These are phyloP conservation scores for Gracilariopsis chorda DNA, from an alignment of 23 red algal genomes.

Conservation along the genomic window DNA sequence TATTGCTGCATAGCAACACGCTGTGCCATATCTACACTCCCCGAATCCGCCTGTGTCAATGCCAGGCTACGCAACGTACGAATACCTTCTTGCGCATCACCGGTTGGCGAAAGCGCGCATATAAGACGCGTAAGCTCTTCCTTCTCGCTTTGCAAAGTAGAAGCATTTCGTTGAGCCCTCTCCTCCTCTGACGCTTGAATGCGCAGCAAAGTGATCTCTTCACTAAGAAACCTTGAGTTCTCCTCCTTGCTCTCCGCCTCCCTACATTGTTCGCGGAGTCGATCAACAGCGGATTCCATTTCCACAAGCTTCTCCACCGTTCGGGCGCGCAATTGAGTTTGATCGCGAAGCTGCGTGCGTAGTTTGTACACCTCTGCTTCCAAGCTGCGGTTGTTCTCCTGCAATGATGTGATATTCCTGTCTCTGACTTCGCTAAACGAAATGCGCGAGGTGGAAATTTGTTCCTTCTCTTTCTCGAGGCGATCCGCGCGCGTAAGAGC, in stretches of 20 bases:
- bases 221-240: neutral
- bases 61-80: neutral
- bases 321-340: neutral
- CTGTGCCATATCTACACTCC: neutral
- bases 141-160: conserved; percentile 13
- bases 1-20: neutral
- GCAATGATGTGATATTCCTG: neutral
- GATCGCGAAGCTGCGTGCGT: neutral
- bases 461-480: neutral
- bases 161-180: neutral
- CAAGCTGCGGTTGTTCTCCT: neutral
- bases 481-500: neutral
- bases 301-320: neutral
- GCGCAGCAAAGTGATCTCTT: conserved; percentile 8
- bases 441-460: neutral
- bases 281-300: neutral
- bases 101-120: neutral
- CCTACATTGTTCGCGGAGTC: neutral
- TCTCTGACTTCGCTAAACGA: neutral
- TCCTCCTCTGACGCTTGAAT: neutral
- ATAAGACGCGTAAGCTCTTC: conserved; percentile 41
- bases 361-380: neutral
- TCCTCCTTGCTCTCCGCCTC: neutral
- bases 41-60: neutral
- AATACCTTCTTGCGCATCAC: conserved; percentile 50